These are phyloP conservation scores for Yarrowia keelungensis DNA, from an alignment of 805 yeast species.

Conservation along the genomic window DNA sequence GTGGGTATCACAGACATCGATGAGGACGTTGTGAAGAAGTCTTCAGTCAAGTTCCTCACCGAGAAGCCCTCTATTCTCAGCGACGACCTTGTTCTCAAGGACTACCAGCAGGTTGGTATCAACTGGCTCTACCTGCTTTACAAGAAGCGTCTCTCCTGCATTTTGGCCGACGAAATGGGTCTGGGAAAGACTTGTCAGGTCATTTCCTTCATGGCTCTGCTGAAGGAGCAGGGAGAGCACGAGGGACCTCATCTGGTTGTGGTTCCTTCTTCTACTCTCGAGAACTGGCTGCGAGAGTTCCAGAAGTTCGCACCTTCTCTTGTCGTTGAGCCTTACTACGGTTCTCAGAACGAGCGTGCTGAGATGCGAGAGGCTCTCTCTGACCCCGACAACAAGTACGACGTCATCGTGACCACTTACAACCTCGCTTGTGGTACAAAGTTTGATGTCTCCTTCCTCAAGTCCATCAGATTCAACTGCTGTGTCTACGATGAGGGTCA, in stretches of 20 bases:
- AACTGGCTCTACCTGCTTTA: constrained; percentile 90
- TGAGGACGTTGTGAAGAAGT: constrained; percentile 42
- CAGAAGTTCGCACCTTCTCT: constrained; percentile 82
- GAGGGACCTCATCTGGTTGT: constrained; percentile 89
- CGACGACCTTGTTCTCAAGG: constrained; percentile 71
- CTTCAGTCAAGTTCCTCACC: constrained; percentile 50
- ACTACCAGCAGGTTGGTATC: constrained; percentile 95
- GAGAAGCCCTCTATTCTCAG: constrained; percentile 75
- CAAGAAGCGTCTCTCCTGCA: constrained; percentile 81
- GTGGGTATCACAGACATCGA: constrained; percentile 65
- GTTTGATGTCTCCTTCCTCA: constrained; percentile 79
- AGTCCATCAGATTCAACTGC: constrained; percentile 77
- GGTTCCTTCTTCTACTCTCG: constrained; percentile 95
- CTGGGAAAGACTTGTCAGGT: constrained; percentile 97
- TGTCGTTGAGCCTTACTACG: constrained; percentile 91
- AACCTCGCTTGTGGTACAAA: constrained; percentile 88
- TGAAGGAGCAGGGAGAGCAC: constrained; percentile 66
- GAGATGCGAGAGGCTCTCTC: constrained; percentile 76
- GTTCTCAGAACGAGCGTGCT: constrained; percentile 81
- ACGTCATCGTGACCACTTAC: constrained; percentile 93
- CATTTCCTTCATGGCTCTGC: constrained; percentile 85
- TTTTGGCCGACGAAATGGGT: constrained; percentile 97
- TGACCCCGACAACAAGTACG: constrained; percentile 63
- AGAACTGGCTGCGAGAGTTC: constrained; percentile 97
- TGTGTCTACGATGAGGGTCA: constrained; percentile 98